phyloP scores from a whole-genome alignment of 2,329 filamentous ascomycete genomes.

The Aureobasidium subglaciale region DNA sequence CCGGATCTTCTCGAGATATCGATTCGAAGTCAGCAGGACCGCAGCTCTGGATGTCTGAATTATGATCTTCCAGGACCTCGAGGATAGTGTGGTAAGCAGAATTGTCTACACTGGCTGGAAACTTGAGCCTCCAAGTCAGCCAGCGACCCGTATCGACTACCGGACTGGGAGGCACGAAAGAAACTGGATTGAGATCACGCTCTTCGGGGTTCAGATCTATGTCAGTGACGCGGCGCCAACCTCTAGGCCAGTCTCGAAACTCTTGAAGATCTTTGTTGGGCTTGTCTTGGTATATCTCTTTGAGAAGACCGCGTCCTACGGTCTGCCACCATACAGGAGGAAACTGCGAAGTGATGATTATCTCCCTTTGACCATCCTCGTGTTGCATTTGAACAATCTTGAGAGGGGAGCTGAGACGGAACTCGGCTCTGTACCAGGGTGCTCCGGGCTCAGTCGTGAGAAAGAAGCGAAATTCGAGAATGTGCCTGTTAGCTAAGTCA shows the following conservation, averaged over 20 bases:
- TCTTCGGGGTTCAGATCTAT: slow-evolving; percentile 41
- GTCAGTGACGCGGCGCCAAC: slow-evolving; percentile 59
- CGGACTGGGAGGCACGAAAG: slow-evolving; percentile 6
- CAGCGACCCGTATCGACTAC: slow-evolving; percentile 43
- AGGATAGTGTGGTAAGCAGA: slow-evolving; percentile 15
- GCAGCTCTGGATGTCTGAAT: slow-evolving; percentile 43
- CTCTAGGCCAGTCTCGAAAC: slow-evolving; percentile 48
- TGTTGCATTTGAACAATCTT: not conserved
- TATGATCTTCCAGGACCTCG: slow-evolving; percentile 60
- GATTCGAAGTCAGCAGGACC: not conserved
- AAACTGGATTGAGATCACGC: slow-evolving; percentile 8
- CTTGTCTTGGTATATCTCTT: slow-evolving; percentile 29
- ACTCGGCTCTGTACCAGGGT: slow-evolving; percentile 1
- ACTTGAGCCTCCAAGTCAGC: slow-evolving; percentile 46
- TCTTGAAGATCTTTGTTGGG: slow-evolving; percentile 35
- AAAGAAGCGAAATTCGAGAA: slow-evolving; percentile 16
- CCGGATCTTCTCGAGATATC: not conserved
- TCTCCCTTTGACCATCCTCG: not conserved
- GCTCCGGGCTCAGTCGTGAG: not conserved
- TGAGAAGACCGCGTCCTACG: slow-evolving; percentile 31
- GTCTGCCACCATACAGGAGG: slow-evolving; percentile 32
- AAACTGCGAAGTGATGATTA: slow-evolving; percentile 30
- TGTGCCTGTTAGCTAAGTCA: slow-evolving; percentile 4
- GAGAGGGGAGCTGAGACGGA: not conserved
- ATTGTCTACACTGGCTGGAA: not conserved